Evolutionary conservation across 2,329 filamentous ascomycete genomes (phyloP).

Genomic region (Fusarium globosum): DNA sequence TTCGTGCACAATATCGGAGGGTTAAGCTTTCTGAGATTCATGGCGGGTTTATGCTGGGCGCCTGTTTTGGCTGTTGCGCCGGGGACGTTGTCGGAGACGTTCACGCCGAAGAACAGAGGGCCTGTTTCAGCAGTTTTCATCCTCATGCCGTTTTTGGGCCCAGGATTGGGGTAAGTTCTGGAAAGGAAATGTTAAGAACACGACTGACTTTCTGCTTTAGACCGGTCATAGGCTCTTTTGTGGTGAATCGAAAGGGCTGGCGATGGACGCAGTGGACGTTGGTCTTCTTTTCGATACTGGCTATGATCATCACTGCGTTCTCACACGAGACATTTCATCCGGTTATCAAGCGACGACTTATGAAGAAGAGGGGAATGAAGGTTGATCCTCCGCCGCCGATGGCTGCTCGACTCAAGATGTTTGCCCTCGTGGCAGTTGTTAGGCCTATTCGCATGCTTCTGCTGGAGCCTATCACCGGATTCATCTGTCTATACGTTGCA

Average conservation of each 20-base stretch:
- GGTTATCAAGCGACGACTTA: conserved; percentile 55
- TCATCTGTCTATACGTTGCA: conserved; percentile 62
- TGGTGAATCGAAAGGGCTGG: conserved; percentile 59
- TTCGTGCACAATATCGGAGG: conserved; percentile 62
- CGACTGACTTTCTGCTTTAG: conserved; percentile 38
- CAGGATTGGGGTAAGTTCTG: conserved; percentile 59
- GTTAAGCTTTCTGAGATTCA: conserved; percentile 66
- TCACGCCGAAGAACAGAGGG: conserved; percentile 55
- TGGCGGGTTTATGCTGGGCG: conserved; percentile 63
- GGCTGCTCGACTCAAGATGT: conserved; percentile 43
- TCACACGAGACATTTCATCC: conserved; percentile 69
- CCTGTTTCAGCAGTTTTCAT: conserved; percentile 59
- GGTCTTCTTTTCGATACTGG: conserved; percentile 57
- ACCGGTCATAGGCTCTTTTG: conserved; percentile 62
- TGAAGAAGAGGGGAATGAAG: conserved; percentile 50
- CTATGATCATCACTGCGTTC: conserved; percentile 51
- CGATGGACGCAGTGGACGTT: conserved; percentile 65
- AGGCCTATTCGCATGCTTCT: conserved; percentile 69
- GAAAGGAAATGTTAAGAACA: accelerated
- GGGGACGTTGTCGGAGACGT: conserved; percentile 63
- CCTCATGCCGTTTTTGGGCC: conserved; percentile 64
- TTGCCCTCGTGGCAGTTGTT: conserved; percentile 57
- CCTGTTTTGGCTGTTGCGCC: conserved; percentile 62
- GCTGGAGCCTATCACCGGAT: conserved; percentile 71
- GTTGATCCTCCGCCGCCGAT: conserved; percentile 42